Base-by-base conservation (phyloP, 441 rosid genomes). In the Lepidium campestre region DNA sequence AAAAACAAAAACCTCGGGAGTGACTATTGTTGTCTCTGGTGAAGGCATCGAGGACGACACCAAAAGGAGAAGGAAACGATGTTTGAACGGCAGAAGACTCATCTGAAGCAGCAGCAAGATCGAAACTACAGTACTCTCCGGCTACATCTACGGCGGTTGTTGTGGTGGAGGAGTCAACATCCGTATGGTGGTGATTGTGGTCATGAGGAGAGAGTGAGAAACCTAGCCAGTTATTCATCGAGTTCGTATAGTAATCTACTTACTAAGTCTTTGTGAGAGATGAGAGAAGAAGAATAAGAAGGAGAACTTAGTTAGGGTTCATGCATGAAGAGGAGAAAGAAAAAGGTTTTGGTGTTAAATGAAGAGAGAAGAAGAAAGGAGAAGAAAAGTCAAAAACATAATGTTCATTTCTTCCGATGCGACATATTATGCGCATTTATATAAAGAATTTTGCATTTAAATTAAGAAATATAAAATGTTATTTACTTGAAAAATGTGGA, bases 151-250 rank as follows among this genome's bases (percentile, higher is more conserved):
- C 70, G 70, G 60, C 65, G 61, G 76, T 81, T 55, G 80, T 71
- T 64, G 66, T 68, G 74, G 59, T 67, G 72, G 49, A 76, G 68
- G 74, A 53, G 58, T 44, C 49, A 20, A 66, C 34, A 0, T 53
- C 68, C 9, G 78, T 45, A 6, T 66, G 81, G 46, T 81, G 63
- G 18, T 84, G 78, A 27, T 67, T 76, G 53, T 79, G 77, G 6
- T 77, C 73, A 65, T 82, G 86, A 22, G 88, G 82, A 45, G 93
- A 89, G 50, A 86, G 86, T 61, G 96, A 86, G 75, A 85, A 92
- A 4, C 85, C 94, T 70, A 92, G 59, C 95, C 90, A 89, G 79
- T 67, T 86, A 57, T 83, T 85, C 93, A 82, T 85, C 39, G 81
- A 70, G 29, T 60, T 73, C 45, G 15, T 29, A n/a, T 7, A n/a